Base-by-base conservation (phyloP, 805 yeast species). In the Kazachstania africana region DNA sequence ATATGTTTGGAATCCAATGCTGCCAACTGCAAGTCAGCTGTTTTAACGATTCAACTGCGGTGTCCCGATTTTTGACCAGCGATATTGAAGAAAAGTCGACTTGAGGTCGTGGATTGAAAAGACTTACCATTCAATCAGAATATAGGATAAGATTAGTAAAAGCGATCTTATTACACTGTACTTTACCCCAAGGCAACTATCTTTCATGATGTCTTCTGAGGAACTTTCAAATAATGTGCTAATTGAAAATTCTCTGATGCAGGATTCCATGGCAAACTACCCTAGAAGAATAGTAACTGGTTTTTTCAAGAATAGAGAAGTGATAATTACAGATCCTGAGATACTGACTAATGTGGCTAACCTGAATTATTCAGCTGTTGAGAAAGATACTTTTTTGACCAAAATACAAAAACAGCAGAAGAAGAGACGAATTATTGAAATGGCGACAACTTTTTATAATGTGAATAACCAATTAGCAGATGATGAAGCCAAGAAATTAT, bases 401-500 rank as follows among this genome's bases (percentile, higher is more conserved):
- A 27, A 26, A 8, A 9, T 5, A 8, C 35, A 37, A 21, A 27
- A 26, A 12, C 29, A 17, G 27, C 26, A 30, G n/a, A 34, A 27
- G 23, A 35, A 32, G 20, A 18, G 14, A 8, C 24, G 25, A n/a
- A 37, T 37, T 4, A 33, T 37, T 4, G 33, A 34, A 26, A 24
- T 37, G 25, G 41, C 41, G 6, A 30, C 38, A 5, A 12, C 3
- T 1, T 37, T 37, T 21, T 37, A 20, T n/a, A 14, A 32, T 10
- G 25, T 22, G 4, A 37, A 37, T 18, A 17, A 13, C 12, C 14
- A 19, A 12, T n/a, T 3, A 5, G 14, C 12, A 17, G 17, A 3
- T 10, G n/a, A 15, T 2, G 8, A 19, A 10, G 9, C 27, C 10
- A 24, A 16, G 6, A 25, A 24, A 9, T 10, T 31, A 4, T 29